Evolutionary conservation across 108 stramenopile genomes (phyloP), one percentile per base, ranked within the genome.

Genomic region (Fragilaria crotonensis): DNA sequence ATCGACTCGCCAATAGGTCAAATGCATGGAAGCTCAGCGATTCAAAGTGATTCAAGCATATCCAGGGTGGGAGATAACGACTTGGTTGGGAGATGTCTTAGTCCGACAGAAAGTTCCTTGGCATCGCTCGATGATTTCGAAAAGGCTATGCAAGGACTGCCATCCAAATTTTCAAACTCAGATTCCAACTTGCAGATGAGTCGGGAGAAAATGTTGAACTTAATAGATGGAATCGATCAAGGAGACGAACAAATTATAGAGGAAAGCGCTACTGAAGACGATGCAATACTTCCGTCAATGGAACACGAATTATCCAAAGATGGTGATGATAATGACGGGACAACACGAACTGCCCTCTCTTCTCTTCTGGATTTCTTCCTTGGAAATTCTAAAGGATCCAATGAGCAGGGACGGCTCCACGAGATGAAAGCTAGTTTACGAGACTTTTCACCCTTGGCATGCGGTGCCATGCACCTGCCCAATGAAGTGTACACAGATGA

Each of bases 121-220:
- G 63, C 26, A 5, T 71, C 70, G 2, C 41, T 71, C 25, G 70
- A 71, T 3, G 70, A 71, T 33, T 65, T 47, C 23, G 59, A 71
- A 53, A 60, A 41, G 31, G 70, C 63, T n/a, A 45, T 71, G 4
- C 58, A 48, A 5, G 33, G 30, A 5, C 45, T 64, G 30, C 30
- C 64, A 29, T 20, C 25, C 30, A n/a, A 56, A 46, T 29, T n/a
- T 47, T 54, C 44, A 52, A 2, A 53, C 25, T 33, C 31, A 48
- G 32, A 36, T 22, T 47, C 32, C 19, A 17, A 29, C 20, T 48
- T 30, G 20, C 17, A 0, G 2, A n/a, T n/a, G 25, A 63, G 4
- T 19, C 58, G 63, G 27, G 70, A 71, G 7, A 60, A 71, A 31
- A 58, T 60, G 1, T 33, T 71, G 46, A 47, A 63, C 21, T 28